Evolutionary conservation across 768 basidiomycete species (phyloP), one percentile per base, ranked within the genome.

Genomic region (Collybia mongolica): DNA sequence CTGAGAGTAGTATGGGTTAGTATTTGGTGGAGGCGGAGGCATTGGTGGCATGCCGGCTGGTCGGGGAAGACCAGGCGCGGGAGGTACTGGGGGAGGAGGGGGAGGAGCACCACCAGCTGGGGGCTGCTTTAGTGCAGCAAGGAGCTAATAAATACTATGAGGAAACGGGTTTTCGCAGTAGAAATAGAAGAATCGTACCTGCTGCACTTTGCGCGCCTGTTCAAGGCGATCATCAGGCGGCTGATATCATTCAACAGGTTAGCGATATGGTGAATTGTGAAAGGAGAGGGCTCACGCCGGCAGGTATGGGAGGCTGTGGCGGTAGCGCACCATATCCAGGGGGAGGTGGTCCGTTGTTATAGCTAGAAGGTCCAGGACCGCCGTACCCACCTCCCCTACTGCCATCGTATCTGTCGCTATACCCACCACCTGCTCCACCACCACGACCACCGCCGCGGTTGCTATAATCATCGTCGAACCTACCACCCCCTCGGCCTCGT

Each of bases 181-280:
- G 43, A 15, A 24, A 44, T 36, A 40, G 11, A 4, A 26, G 7
- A 17, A 14, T 56, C 66, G 11, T 51, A 84, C 81, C 59, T 92
- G 88, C 62, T 93, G 92, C 7, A 94, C 90, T 66, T 81, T 88
- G 48, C 85, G 81, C 6, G 92, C 91, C 74, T 93, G 89, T 60
- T 95, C 93, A 17, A 95, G 72, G 11, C 92, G 86, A 44, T 93
- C 90, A 51, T 93, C 90, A 9, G 72, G 65, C 36, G 76, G 70
- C 80, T 83, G 54, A 37, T 28, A 43, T 32, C 14, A 19, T 35
- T 18, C 38, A 28, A 39, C 52, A 26, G 56, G 45, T 20, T 24
- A 42, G 20, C 22, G 36, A 24, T 1, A 49, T 19, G 19, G 18
- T 42, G 36, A 42, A 50, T 28, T 12, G 24, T 22, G 22, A 35